phyloP scores from a whole-genome alignment of 768 basidiomycete species.

The Tricholoma furcatifolium region DNA sequence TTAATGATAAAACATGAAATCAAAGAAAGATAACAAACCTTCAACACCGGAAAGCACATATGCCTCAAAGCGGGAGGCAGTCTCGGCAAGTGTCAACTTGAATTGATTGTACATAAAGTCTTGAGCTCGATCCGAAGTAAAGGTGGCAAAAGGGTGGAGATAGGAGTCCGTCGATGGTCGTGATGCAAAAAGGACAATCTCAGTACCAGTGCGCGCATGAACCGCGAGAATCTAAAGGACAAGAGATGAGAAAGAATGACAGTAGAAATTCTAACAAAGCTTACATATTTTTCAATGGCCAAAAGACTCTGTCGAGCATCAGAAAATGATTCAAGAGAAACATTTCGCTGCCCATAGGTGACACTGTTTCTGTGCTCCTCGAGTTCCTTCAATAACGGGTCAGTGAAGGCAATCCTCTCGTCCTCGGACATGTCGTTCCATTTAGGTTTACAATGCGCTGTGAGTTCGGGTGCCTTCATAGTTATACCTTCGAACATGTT shows the following conservation, averaged over 20 bases:
- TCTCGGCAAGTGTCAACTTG: neutral
- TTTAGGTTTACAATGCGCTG: neutral
- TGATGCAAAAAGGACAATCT: neutral
- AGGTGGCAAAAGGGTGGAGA: neutral
- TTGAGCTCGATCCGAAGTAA: neutral
- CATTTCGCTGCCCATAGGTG: neutral
- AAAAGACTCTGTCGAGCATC: neutral
- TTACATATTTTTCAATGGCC: neutral
- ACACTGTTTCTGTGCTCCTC: neutral
- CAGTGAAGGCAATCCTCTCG: neutral
- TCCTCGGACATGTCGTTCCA: neutral
- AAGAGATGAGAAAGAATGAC: neutral
- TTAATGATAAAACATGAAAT: neutral
- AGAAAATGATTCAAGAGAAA: neutral
- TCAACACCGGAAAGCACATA: neutral
- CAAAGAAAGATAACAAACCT: neutral
- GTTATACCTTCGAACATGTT: neutral
- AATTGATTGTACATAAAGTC: neutral
- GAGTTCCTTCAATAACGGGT: neutral
- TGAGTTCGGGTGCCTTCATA: neutral
- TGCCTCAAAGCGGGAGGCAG: neutral
- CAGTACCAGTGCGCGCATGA: neutral
- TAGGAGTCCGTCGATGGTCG: neutral
- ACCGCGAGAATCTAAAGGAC: neutral
- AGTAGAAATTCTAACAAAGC: neutral